Conservation (phyloP, 2,329 filamentous ascomycete genomes). For the Arthrobotrys sphaeroides region DNA sequence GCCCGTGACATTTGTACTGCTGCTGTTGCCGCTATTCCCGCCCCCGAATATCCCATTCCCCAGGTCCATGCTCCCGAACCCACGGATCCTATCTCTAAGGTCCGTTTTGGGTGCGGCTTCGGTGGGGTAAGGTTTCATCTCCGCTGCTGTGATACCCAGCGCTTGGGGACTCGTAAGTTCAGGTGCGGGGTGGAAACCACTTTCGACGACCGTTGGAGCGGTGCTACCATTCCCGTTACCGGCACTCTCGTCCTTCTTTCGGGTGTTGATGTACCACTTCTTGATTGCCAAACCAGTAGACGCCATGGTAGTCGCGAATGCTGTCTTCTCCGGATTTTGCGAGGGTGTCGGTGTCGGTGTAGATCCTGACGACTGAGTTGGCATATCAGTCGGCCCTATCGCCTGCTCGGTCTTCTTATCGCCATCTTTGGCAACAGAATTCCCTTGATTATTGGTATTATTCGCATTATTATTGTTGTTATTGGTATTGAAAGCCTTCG, state of each 20-base stretch:
- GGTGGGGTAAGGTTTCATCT: conserved; percentile 30
- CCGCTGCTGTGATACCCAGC: conserved; percentile 5
- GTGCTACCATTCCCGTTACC: conserved; percentile 8
- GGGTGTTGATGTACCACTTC: conserved; percentile 66
- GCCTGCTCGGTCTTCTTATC: neutral
- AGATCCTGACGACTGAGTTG: conserved; percentile 4
- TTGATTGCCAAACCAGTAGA: conserved; percentile 69
- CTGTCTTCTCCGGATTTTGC: conserved; percentile 60
- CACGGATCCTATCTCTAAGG: conserved; percentile 22
- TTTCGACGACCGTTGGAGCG: conserved; percentile 8
- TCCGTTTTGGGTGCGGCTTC: conserved; percentile 30
- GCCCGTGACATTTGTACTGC: neutral
- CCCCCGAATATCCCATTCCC: neutral
- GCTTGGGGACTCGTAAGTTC: conserved; percentile 25
- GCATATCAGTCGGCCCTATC: neutral
- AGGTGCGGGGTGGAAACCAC: conserved; percentile 44
- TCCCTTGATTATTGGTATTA: conserved; percentile 1
- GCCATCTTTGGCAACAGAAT: neutral
- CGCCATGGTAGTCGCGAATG: conserved; percentile 62
- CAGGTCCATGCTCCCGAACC: conserved; percentile 23
- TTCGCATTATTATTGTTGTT: conserved; percentile 21
- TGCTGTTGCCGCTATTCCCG: neutral
- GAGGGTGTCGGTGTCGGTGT: conserved; percentile 27
- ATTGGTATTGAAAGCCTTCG: conserved; percentile 42
- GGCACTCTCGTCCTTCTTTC: conserved; percentile 46